Conservation (phyloP, 108 stramenopile species). For the Parietichytrium sp. region DNA sequence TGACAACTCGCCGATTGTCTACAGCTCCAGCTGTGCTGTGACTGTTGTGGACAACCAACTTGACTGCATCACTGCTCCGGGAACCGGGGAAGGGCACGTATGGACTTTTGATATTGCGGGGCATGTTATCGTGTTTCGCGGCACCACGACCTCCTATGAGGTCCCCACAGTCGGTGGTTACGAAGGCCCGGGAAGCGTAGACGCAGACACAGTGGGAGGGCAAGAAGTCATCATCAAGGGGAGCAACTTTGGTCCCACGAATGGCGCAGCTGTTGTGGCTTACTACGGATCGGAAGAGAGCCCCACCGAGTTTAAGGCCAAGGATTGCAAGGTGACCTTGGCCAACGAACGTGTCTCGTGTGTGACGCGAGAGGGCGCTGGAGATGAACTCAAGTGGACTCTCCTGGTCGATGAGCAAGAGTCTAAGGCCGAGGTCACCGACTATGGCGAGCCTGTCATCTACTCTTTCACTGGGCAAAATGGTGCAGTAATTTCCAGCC, state of each 20-base stretch:
- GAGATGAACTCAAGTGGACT: constrained; percentile 42
- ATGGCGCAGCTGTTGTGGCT: not conserved
- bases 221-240: not conserved
- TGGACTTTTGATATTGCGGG: constrained; percentile 37
- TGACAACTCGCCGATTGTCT: not conserved
- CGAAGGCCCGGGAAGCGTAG: not conserved
- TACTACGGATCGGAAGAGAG: constrained; percentile 32
- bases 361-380: constrained; percentile 43
- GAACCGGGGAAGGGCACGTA: constrained; percentile 43
- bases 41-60: not conserved
- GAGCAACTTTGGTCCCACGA: constrained; percentile 33
- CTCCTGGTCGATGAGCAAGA: constrained; percentile 45
- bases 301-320: not conserved
- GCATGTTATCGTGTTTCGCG: not conserved
- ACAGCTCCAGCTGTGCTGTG: constrained; percentile 38
- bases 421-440: constrained; percentile 27
- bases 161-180: constrained; percentile 29
- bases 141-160: not conserved
- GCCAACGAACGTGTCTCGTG: constrained; percentile 15
- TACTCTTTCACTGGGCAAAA: not conserved
- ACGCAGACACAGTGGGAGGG: not conserved
- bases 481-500: not conserved
- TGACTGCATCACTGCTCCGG: constrained; percentile 45
- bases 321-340: constrained; percentile 31
- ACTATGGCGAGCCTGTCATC: constrained; percentile 42